phyloP scores from a whole-genome alignment of 306 rosid genomes.

The Pterocarpus macrocarpus region DNA sequence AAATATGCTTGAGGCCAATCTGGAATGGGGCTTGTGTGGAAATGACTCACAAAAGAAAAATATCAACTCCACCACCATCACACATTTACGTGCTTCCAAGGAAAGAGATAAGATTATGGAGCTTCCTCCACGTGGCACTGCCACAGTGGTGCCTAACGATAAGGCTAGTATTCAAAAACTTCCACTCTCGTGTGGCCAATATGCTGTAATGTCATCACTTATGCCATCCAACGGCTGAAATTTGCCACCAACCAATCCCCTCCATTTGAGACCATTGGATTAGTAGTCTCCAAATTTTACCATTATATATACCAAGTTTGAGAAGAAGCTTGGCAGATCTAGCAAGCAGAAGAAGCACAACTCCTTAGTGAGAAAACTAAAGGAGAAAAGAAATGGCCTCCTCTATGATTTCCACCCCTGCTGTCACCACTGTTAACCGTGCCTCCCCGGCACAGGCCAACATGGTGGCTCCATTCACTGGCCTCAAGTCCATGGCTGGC shows the following conservation, averaged over 20 bases:
- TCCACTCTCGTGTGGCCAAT: conserved; percentile 50
- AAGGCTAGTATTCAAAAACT: conserved; percentile 55
- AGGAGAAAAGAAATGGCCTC: conserved; percentile 62
- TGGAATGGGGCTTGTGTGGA: background rate
- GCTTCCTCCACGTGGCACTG: conserved; percentile 61
- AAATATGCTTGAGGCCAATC: conserved; percentile 31
- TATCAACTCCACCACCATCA: conserved; percentile 53
- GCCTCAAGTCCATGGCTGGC: conserved; percentile 69
- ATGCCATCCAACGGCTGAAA: conserved; percentile 48
- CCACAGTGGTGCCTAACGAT: conserved; percentile 57
- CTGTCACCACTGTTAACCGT: conserved; percentile 60
- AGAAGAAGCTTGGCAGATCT: conserved; percentile 7
- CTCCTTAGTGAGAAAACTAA: conserved; percentile 2
- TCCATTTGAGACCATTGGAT: conserved; percentile 49
- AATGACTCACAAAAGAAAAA: conserved; percentile 22
- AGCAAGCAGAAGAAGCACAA: conserved; percentile 31
- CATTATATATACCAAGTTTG: conserved; percentile 51
- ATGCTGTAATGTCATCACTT: conserved; percentile 45
- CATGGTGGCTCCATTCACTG: conserved; percentile 76
- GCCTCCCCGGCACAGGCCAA: conserved; percentile 60
- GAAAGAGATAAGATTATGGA: conserved; percentile 59
- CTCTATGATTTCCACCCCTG: conserved; percentile 66
- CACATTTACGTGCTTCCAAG: conserved; percentile 48
- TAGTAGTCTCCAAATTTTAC: background rate
- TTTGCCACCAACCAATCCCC: conserved; percentile 12